Percentiles rank a stretch among this genome's conserved stretches.
phyloP scores from a whole-genome alignment of 1,284 basidiomycete genomes.

The Vanrija pseudolonga region DNA sequence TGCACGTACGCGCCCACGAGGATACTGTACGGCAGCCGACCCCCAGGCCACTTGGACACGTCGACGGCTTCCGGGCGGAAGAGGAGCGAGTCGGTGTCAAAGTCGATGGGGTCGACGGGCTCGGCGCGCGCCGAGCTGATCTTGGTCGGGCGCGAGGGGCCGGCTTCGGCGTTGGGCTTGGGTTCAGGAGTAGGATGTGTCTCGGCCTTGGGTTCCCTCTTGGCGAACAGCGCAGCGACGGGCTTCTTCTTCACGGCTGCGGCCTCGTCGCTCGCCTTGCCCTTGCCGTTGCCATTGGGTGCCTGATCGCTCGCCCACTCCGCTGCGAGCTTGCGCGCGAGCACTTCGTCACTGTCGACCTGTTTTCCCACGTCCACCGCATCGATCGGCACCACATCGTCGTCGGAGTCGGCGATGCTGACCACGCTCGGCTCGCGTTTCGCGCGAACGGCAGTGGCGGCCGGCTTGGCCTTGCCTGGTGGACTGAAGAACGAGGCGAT shows the following conservation, averaged over 20 bases:
- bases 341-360: conserved; percentile 20
- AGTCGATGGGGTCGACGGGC: conserved; percentile 41
- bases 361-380: background rate
- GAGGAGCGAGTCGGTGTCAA: conserved; percentile 48
- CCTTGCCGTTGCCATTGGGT: background rate
- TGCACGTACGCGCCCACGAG: conserved; percentile 70
- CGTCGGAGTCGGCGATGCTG: conserved; percentile 35
- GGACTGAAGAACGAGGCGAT: conserved; percentile 42
- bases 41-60: conserved; percentile 47
- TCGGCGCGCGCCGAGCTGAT: conserved; percentile 26
- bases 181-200: too few relatives aligned
- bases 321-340: conserved; percentile 27
- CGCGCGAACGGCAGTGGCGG: background rate
- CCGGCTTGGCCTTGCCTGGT: conserved; percentile 14
- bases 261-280: background rate
- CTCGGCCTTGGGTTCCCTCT: conserved; percentile 1
- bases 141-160: conserved; percentile 1
- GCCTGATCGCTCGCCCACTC: conserved; percentile 18
- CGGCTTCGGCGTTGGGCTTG: background rate
- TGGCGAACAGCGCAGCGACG: conserved; percentile 9
- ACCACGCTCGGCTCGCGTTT: conserved; percentile 22
- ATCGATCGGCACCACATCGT: conserved; percentile 9
- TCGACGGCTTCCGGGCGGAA: conserved; percentile 50
- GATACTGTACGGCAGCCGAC: conserved; percentile 69
- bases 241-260: conserved; percentile 13